Evolutionary conservation across 768 basidiomycete genomes (phyloP).

Genomic region (Rickenella mellea): DNA sequence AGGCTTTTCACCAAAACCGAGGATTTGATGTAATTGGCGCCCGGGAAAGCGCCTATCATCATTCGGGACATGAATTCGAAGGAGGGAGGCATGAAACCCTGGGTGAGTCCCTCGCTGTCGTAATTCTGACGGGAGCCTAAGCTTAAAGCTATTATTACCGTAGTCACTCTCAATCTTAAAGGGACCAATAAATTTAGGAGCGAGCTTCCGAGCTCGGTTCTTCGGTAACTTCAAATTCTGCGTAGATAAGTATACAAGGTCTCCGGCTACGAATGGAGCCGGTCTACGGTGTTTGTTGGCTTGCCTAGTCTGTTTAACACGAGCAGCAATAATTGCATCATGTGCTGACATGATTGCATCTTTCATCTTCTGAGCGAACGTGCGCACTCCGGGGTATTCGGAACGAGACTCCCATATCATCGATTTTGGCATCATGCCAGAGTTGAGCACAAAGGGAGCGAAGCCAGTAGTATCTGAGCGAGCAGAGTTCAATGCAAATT

Average conservation of each 20-base stretch:
- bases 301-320: constrained; percentile 16
- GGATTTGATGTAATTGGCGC: constrained; percentile 14
- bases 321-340: constrained; percentile 15
- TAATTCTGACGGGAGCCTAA: constrained; percentile 20
- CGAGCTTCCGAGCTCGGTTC: constrained; percentile 19
- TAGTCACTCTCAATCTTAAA: constrained; percentile 14
- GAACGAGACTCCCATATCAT: constrained; percentile 19
- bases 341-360: constrained; percentile 17
- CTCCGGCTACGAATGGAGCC: constrained; percentile 14
- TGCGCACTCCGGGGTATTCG: constrained; percentile 19
- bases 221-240: constrained; percentile 25
- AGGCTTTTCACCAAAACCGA: constrained; percentile 12
- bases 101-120: constrained; percentile 17
- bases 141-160: constrained; percentile 9
- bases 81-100: constrained; percentile 22
- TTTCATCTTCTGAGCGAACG: constrained; percentile 15
- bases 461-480: constrained; percentile 23
- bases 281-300: constrained; percentile 14
- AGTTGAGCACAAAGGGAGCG: constrained; percentile 26
- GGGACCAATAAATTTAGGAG: constrained; percentile 27
- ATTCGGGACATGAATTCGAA: constrained; percentile 23
- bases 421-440: constrained; percentile 18
- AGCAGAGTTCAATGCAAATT: constrained; percentile 29
- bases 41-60: constrained; percentile 24
- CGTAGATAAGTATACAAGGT: constrained; percentile 25